Conservation (phyloP, 1,139 yeast species). For the Protomyces arabidopsidicola region DNA sequence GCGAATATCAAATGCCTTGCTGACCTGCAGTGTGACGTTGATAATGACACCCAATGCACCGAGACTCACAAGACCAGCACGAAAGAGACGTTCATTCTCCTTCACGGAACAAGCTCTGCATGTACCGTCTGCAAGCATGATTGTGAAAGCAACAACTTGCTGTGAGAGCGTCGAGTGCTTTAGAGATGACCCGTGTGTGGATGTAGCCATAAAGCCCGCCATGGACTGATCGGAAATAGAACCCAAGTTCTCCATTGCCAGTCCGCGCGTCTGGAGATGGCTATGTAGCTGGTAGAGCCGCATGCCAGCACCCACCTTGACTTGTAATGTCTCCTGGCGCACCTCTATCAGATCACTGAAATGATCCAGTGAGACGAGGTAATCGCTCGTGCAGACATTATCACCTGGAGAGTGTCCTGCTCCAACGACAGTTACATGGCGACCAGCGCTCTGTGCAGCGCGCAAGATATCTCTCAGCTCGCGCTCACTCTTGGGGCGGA, state of each 20-base stretch:
- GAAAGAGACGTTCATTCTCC: conserved; percentile 64
- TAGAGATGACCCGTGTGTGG: conserved; percentile 94
- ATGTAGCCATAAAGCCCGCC: conserved; percentile 92
- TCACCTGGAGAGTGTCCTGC: conserved; percentile 95
- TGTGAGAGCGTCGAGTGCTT: conserved; percentile 87
- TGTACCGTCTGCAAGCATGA: conserved; percentile 70
- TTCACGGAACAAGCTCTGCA: conserved; percentile 63
- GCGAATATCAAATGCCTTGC: conserved; percentile 76
- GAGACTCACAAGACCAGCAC: conserved; percentile 78
- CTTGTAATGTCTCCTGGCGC: conserved; percentile 50
- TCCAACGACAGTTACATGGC: conserved; percentile 80
- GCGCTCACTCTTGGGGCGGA: conserved; percentile 27
- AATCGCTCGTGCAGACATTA: conserved; percentile 78
- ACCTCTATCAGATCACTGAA: conserved; percentile 54
- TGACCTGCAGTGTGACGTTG: conserved; percentile 77
- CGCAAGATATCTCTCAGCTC: conserved; percentile 47
- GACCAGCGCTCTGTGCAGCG: conserved; percentile 55
- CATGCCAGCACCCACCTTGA: conserved; percentile 88
- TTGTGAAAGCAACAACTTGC: conserved; percentile 71
- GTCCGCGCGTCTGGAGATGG: conserved; percentile 55
- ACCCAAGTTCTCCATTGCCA: conserved; percentile 87
- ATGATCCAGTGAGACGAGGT: conserved; percentile 83
- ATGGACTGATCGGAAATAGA: conserved; percentile 90
- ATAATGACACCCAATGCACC: conserved; percentile 91
- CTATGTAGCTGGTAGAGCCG: conserved; percentile 74